Base-by-base conservation (phyloP, 805 yeast species). In the Sporopachydermia quercuum region DNA sequence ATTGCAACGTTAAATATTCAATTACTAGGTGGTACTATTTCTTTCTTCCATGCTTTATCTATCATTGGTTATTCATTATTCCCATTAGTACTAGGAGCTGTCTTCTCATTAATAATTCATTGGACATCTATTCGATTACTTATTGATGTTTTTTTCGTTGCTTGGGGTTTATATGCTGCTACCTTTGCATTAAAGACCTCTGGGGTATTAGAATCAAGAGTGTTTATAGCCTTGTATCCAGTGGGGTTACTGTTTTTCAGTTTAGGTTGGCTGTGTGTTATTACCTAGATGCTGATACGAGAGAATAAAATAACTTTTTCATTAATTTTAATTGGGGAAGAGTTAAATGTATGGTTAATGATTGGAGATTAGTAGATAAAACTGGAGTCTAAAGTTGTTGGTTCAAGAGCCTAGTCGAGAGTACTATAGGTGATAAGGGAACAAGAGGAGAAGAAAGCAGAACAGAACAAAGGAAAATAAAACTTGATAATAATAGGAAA, bases 31-130 rank as follows among this genome's bases (percentile, higher is more conserved):
- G 74, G 74, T 3, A 62, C 72, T 14, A 74, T 78, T 34, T 74
- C 82, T 2, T 76, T 74, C 49, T 63, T 78, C 61, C 73, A 74
- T 37, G 84, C 84, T 2, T 61, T 78, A 39, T 73, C 80, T 44
- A 77, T 82, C 18, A 68, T 76, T 4, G 86, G 86, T 1, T 78
- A 78, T 60, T 74, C 79, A 11, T 56, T 75, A 53, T 78, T 78
- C 55, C 86, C 86, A 6, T 62, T 78, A 33, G 68, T 75, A 2
- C 49, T 71, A 5, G 74, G 77, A 0, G 70, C 76, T 6, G 38
- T 69, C 3, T 42, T 74, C 17, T 62, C 77, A 36, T 58, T 71
- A 16, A 52, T 71, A 14, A 56, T 76, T n/a, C 54, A 58, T 36
- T 58, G 65, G 63, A 65, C 67, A 45, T 54, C 74, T 13, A 45